Evolutionary conservation across 345 rosid genomes (phyloP), one percentile per base, ranked within the genome.

Genomic region (Boechera retrofracta): DNA sequence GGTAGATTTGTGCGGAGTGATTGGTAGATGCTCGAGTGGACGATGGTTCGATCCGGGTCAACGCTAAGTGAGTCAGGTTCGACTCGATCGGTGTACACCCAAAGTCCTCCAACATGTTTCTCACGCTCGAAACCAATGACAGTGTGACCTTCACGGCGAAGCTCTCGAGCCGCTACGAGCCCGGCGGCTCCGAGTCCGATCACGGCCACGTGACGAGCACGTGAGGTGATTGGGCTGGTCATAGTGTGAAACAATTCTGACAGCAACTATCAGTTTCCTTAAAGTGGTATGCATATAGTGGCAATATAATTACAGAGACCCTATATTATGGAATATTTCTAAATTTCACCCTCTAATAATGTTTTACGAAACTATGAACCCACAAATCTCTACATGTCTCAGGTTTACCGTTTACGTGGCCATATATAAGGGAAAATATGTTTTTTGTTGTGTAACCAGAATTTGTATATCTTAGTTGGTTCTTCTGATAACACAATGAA

Each of bases 151-250:
- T 51, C 56, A 51, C 56, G 13, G 1, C 31, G 5, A 21, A 51
- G 29, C 56, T 21, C 56, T 51, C 31, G 29, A 21, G 11, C 56
- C 13, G 56, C 56, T 11, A 51, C 56, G 56, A 51, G 56, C 0
- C 56, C 56, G 13, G 56, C 56, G 29, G 56, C 56, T 51, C 56
- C 56, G 2, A 51, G 28, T 18, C 52, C 55, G 55, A 51, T 51
- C 55, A 51, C 55, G 55, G 55, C 55, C 52, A 47, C 24, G 52
- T 47, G 52, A 47, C 52, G 52, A 47, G 4, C 68, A 63, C 35
- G 52, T 63, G 51, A 42, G 18, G 18, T 7, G 35, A 42, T 63
- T 63, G 2, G 1, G 21, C 35, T 63, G 35, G 10, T 10, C 45
- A 16, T 35, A 13, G 32, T 62, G 66, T 62, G 16, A 44, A 44